A percentile compares a stretch with the other conserved stretches of the same genome.
These are phyloP conservation scores for Parsonsia alboflavescens DNA, from an alignment of 257 asterid genomes.

Conservation along the genomic window DNA sequence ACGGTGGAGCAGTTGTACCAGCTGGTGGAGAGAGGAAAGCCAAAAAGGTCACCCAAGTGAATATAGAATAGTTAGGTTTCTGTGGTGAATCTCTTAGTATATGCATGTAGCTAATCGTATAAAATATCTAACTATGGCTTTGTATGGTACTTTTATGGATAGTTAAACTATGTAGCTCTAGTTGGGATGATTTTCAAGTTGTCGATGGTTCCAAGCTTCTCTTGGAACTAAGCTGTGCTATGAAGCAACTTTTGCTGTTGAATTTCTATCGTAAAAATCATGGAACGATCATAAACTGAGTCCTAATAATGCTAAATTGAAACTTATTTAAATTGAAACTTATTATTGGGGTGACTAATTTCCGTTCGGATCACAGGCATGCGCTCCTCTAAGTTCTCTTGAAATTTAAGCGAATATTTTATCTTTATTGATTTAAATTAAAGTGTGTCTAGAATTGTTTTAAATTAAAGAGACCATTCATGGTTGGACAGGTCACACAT, in stretches of 20 bases:
- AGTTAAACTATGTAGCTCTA: neutral
- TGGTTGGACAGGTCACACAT: neutral
- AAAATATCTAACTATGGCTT: neutral
- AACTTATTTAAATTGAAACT: neutral
- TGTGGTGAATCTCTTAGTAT: neutral
- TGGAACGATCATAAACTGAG: too few species aligned
- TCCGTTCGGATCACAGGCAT: neutral
- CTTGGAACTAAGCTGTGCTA: neutral
- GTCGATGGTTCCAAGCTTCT: neutral
- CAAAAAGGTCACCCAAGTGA: slow-evolving; percentile 41
- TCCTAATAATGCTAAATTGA: neutral
- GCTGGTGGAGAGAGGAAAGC: slow-evolving; percentile 25
- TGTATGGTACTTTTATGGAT: neutral
- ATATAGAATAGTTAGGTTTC: slow-evolving; percentile 31
- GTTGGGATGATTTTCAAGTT: neutral
- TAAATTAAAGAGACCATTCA: neutral
- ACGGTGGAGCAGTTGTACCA: slow-evolving; percentile 23
- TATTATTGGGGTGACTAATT: too few species aligned
- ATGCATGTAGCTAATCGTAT: neutral
- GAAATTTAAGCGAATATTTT: too few species aligned
- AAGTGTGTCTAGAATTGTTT: too few species aligned
- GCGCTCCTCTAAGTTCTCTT: too few species aligned
- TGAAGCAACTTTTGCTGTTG: neutral
- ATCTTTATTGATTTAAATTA: too few species aligned
- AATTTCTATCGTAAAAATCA: too few species aligned